phyloP scores from a whole-genome alignment of 2,329 filamentous ascomycete genomes.

The Trichoderma arundinaceum region DNA sequence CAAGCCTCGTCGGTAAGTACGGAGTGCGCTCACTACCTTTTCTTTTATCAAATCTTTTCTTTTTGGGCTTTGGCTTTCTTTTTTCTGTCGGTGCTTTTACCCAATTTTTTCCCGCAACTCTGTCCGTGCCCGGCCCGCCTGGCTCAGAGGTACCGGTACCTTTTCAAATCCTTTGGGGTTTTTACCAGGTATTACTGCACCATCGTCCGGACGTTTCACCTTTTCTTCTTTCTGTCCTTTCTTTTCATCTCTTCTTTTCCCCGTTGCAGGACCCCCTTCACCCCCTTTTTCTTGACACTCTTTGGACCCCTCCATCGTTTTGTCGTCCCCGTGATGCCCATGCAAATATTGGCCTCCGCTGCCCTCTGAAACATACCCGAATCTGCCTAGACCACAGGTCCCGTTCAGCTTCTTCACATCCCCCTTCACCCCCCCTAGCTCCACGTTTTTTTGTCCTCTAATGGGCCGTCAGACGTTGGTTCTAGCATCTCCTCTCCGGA shows the following conservation, averaged over 20 bases:
- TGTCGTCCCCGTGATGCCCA: slow-evolving; percentile 20
- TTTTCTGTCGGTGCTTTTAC: background rate
- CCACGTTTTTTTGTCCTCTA: slow-evolving; percentile 31
- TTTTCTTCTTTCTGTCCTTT: background rate
- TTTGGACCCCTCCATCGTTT: background rate
- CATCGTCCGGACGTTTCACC: slow-evolving; percentile 23
- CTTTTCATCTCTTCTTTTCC: background rate
- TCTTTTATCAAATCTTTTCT: background rate
- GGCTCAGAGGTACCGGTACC: slow-evolving; percentile 28
- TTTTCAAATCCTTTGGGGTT: background rate
- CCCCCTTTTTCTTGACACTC: slow-evolving; percentile 9
- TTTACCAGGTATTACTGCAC: slow-evolving; percentile 29
- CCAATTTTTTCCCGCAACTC: slow-evolving; percentile 7
- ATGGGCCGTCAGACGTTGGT: slow-evolving; percentile 35
- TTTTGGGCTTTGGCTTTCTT: background rate
- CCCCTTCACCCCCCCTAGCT: slow-evolving; percentile 29
- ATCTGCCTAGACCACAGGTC: slow-evolving; percentile 15
- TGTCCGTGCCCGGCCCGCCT: slow-evolving; percentile 10
- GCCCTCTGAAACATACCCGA: slow-evolving; percentile 30
- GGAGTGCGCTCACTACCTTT: slow-evolving; percentile 12
- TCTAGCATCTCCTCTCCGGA: slow-evolving; percentile 32
- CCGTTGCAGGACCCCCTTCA: slow-evolving; percentile 4
- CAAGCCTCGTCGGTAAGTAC: slow-evolving; percentile 21
- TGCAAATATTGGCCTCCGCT: slow-evolving; percentile 21
- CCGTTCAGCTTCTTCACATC: slow-evolving; percentile 24